Percentiles rank a stretch among this genome's conserved stretches.
Conservation (phyloP, 192 early-diverging fungal species). For the Umbelopsis sp. region DNA sequence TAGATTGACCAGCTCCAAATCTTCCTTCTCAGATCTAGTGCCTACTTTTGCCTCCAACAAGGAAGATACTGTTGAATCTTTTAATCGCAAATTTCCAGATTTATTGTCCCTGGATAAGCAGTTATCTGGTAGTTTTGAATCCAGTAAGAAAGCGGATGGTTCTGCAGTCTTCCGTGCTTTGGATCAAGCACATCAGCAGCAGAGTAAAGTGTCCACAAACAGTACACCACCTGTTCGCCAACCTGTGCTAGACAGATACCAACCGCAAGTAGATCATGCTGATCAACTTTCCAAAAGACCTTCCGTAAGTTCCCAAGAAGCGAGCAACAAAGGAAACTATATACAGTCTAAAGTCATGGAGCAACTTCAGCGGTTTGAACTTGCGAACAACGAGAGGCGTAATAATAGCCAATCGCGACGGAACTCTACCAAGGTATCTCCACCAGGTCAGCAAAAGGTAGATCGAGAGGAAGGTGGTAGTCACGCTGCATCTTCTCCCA, state of each 20-base stretch:
- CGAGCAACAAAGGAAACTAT: not conserved
- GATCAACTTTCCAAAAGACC: not conserved
- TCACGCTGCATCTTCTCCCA: not conserved
- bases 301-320: not conserved
- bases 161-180: not conserved
- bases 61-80: not conserved
- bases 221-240: not conserved
- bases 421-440: not conserved
- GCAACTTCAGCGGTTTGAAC: constrained; percentile 8
- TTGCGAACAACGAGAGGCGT: not conserved
- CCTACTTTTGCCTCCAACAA: not conserved
- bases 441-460: not conserved
- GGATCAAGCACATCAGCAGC: not conserved
- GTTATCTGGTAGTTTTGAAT: not conserved
- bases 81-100: constrained; percentile 5
- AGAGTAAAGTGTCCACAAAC: not conserved
- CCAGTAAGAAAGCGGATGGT: not conserved
- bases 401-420: not conserved
- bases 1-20: not conserved
- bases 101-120: not conserved
- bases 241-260: not conserved
- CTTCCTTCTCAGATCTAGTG: not conserved
- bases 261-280: not conserved
- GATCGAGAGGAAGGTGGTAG: not conserved
- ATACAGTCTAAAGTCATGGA: constrained; percentile 7